These are phyloP conservation scores for Xylaria cubensis DNA, from an alignment of 495 filamentous ascomycete species.

Conservation along the genomic window DNA sequence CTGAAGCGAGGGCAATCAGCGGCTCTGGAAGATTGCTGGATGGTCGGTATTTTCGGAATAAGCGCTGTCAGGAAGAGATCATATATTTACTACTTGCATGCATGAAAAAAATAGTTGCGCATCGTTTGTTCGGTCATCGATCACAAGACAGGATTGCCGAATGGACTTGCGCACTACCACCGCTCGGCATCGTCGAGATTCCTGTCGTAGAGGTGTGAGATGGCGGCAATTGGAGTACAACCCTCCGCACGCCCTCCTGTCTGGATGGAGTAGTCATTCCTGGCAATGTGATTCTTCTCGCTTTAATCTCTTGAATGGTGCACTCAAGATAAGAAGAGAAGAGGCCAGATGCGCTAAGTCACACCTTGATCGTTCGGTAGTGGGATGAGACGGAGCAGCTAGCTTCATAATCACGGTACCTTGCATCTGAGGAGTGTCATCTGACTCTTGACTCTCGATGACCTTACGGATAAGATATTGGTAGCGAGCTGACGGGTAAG, in stretches of 20 bases:
- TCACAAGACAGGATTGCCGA: neutral
- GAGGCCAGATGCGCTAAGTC: neutral
- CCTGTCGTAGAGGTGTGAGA: neutral
- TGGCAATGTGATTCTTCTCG: neutral
- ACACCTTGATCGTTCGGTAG: neutral
- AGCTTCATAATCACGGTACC: slow-evolving; percentile 18
- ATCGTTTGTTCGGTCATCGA: neutral
- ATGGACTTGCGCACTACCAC: neutral
- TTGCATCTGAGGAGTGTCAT: slow-evolving; percentile 19
- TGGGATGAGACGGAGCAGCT: neutral
- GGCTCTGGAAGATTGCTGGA: slow-evolving; percentile 25
- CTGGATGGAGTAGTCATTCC: neutral
- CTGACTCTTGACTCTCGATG: slow-evolving; percentile 11
- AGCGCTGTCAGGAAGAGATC: slow-evolving; percentile 13
- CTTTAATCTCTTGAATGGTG: neutral
- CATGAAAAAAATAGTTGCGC: neutral
- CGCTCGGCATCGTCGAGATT: neutral
- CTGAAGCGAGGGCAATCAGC: slow-evolving; percentile 28
- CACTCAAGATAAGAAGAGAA: neutral
- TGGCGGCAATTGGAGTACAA: neutral
- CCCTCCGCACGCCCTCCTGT: slow-evolving; percentile 1
- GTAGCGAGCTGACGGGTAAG: slow-evolving; percentile 24
- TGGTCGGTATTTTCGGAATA: slow-evolving; percentile 29
- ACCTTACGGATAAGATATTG: neutral
- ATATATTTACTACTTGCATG: neutral